A percentile compares a stretch with the other conserved stretches of the same genome.
Evolutionary conservation across 164 flowering plant genomes (phyloP).

Genomic region (Warburgia ugandensis): DNA sequence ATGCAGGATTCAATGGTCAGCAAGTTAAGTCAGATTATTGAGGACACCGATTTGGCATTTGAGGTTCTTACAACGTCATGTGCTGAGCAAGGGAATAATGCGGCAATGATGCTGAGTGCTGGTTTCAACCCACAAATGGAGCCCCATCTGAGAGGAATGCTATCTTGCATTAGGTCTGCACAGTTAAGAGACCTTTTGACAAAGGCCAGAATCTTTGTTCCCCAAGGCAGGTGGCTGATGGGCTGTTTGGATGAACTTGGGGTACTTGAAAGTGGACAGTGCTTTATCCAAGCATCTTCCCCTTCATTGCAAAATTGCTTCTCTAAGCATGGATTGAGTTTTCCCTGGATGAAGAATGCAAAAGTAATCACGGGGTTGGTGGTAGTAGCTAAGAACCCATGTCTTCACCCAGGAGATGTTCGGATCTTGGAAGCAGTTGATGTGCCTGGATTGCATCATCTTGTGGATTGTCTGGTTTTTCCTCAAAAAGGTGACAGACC

Average conservation of each 20-base stretch:
- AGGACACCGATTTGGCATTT: slow-evolving; percentile 64
- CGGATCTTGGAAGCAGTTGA: slow-evolving; percentile 89
- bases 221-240: slow-evolving; percentile 83
- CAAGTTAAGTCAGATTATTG: slow-evolving; percentile 52
- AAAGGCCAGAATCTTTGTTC: slow-evolving; percentile 87
- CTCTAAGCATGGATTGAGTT: slow-evolving; percentile 60
- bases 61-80: slow-evolving; percentile 77
- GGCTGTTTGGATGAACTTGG: slow-evolving; percentile 85
- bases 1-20: slow-evolving; percentile 77
- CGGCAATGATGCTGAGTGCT: slow-evolving; percentile 86
- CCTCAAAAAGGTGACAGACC: slow-evolving; percentile 96
- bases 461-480: slow-evolving; percentile 81
- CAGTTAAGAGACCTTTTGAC: slow-evolving; percentile 73
- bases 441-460: slow-evolving; percentile 65
- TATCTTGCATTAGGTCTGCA: slow-evolving; percentile 68
- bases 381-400: slow-evolving; percentile 87
- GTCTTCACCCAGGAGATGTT: slow-evolving; percentile 95
- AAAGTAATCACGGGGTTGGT: slow-evolving; percentile 59
- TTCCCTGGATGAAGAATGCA: slow-evolving; percentile 34
- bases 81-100: slow-evolving; percentile 67
- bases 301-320: slow-evolving; percentile 71
- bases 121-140: slow-evolving; percentile 78
- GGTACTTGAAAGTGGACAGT: slow-evolving; percentile 84
- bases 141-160: slow-evolving; percentile 80
- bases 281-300: slow-evolving; percentile 79